Conservation (phyloP, 768 basidiomycete species). For the Astraeus odoratus region DNA sequence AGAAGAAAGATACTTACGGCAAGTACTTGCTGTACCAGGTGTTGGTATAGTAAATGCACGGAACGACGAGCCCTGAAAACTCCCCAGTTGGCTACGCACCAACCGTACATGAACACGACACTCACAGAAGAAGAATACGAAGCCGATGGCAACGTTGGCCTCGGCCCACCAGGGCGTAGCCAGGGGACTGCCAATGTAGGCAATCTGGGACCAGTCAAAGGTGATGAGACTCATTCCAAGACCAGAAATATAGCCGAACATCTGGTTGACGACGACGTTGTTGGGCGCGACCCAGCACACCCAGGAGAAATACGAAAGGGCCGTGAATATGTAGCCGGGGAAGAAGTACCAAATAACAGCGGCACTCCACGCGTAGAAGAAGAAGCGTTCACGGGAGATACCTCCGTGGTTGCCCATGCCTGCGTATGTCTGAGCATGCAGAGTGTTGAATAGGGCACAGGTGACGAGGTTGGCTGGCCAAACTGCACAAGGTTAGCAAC, state of each 20-base stretch:
- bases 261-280: slow-evolving; percentile 62
- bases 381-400: slow-evolving; percentile 48
- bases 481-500: slow-evolving; percentile 51
- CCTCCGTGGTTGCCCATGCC: slow-evolving; percentile 40
- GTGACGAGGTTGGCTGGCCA: slow-evolving; percentile 70
- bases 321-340: slow-evolving; percentile 70
- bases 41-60: slow-evolving; percentile 64
- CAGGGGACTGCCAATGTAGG: slow-evolving; percentile 43
- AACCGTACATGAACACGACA: slow-evolving; percentile 45
- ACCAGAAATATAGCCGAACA: slow-evolving; percentile 55
- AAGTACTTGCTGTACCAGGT: slow-evolving; percentile 51
- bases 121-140: slow-evolving; percentile 65
- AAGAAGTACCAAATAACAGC: slow-evolving; percentile 45
- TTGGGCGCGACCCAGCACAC: slow-evolving; percentile 65
- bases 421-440: slow-evolving; percentile 48
- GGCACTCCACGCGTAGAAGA: slow-evolving; percentile 34
- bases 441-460: slow-evolving; percentile 67
- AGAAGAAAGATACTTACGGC: slow-evolving; percentile 23
- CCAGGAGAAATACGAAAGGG: slow-evolving; percentile 54
- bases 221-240: slow-evolving; percentile 70
- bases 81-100: not conserved
- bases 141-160: slow-evolving; percentile 58
- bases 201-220: slow-evolving; percentile 76
- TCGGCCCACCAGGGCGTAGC: slow-evolving; percentile 82
- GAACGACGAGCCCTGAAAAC: slow-evolving; percentile 39